Conservation (phyloP, 164 flowering plant genomes). For the Hamamelis virginiana region DNA sequence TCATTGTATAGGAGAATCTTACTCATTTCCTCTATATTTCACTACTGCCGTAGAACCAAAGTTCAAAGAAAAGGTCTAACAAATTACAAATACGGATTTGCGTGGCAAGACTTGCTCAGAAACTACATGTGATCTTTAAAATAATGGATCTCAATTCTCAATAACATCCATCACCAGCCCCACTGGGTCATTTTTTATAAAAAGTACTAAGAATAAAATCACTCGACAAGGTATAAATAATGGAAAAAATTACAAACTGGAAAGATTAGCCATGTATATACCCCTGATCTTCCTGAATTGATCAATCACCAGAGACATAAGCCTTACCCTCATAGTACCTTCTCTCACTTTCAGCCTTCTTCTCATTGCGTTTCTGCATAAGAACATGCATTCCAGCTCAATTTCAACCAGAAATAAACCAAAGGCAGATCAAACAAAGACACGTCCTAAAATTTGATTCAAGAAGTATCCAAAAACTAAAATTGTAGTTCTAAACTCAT, state of each 20-base stretch:
- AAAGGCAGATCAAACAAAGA: not conserved
- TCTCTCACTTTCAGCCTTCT: conserved; percentile 74
- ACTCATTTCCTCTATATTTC: not conserved
- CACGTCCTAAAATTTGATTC: not conserved
- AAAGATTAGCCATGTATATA: not conserved
- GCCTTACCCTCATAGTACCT: conserved; percentile 74
- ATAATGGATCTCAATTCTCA: not conserved
- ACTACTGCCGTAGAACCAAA: not conserved
- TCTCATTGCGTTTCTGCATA: conserved; percentile 84
- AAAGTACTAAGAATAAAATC: not conserved
- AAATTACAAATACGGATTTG: not conserved
- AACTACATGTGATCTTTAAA: conserved; percentile 8
- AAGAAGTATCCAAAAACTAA: not conserved
- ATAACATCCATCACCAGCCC: not conserved
- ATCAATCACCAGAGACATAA: conserved; percentile 64
- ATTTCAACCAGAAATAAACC: not conserved
- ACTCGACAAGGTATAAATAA: not conserved
- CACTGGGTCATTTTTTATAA: not conserved
- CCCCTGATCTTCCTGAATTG: not conserved
- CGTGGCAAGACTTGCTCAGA: conserved; percentile 2
- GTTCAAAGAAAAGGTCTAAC: not conserved
- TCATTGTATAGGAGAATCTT: not conserved
- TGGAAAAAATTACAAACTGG: not conserved
- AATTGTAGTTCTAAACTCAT: not conserved
- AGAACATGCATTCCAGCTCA: not conserved